These are phyloP conservation scores for Apiotrichum domesticum DNA, from an alignment of 1,284 basidiomycete species.

Conservation along the genomic window DNA sequence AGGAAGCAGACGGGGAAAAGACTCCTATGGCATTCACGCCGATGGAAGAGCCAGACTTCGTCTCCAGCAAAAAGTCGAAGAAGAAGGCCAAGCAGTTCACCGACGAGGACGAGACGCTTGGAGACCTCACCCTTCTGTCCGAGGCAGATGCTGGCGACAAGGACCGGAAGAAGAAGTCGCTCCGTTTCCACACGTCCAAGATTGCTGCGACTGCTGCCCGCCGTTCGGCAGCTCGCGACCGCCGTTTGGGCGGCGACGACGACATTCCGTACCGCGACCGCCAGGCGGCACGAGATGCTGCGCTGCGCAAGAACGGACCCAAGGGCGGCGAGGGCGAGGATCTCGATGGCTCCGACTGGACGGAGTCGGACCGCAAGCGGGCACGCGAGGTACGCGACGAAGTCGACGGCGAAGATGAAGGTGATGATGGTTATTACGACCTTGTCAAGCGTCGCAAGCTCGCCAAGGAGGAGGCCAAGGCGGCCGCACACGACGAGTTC, in stretches of 20 bases:
- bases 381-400: constrained; percentile 48
- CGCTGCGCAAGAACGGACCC: constrained; percentile 47
- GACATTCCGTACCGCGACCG: constrained; percentile 54
- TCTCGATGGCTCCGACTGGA: constrained; percentile 47
- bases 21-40: constrained; percentile 42
- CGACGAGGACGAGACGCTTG: constrained; percentile 57
- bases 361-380: constrained; percentile 52
- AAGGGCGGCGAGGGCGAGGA: constrained; percentile 35
- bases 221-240: constrained; percentile 58
- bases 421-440: constrained; percentile 72
- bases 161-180: constrained; percentile 64
- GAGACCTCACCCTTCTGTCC: constrained; percentile 67
- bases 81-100: constrained; percentile 20
- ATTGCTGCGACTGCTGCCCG: constrained; percentile 72
- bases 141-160: constrained; percentile 75
- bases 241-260: constrained; percentile 65
- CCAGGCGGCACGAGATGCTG: constrained; percentile 49
- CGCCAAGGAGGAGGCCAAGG: constrained; percentile 69
- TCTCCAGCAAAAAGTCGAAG: constrained; percentile 21
- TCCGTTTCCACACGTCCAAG: constrained; percentile 85
- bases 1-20: constrained; percentile 23
- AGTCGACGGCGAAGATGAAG: constrained; percentile 53
- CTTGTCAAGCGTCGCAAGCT: constrained; percentile 69
- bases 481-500: constrained; percentile 66
- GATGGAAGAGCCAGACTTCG: constrained; percentile 32